Percentiles rank a stretch among this genome's conserved stretches.
These are phyloP conservation scores for Hemisphaericaspora xylofermentans DNA, from an alignment of 1,139 yeast species.

Conservation along the genomic window DNA sequence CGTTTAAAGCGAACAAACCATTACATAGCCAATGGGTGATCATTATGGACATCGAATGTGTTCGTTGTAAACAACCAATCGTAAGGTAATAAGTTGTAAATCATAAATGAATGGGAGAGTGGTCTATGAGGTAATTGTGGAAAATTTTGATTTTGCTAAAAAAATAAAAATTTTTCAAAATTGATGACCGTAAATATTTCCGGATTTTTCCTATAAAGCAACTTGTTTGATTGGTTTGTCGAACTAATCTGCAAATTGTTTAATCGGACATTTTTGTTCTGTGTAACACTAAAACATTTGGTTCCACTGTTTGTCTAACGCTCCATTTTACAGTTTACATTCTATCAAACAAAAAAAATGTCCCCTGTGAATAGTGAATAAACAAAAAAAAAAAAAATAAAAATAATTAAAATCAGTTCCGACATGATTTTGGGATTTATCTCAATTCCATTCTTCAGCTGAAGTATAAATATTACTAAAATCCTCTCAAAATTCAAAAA, in stretches of 20 bases:
- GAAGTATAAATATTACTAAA: neutral
- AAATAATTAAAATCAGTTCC: too few species aligned
- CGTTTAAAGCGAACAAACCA: too few species aligned
- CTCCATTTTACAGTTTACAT: neutral
- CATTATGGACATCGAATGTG: neutral
- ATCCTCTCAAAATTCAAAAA: neutral
- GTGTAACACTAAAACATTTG: neutral
- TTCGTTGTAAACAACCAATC: too few species aligned
- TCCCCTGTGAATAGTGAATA: neutral
- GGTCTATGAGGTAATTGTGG: slow-evolving; percentile 2
- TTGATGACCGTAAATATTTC: slow-evolving; percentile 1
- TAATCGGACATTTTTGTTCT: slow-evolving; percentile 1
- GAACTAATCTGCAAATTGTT: neutral
- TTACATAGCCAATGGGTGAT: too few species aligned
- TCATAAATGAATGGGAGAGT: too few species aligned
- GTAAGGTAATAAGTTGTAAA: too few species aligned
- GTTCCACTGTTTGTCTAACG: neutral
- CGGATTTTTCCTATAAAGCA: neutral
- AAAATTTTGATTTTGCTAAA: neutral
- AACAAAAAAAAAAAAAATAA: neutral
- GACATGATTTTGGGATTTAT: neutral
- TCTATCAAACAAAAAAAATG: neutral
- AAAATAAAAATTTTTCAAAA: neutral
- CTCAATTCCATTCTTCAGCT: neutral
- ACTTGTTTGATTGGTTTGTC: neutral